Evolutionary conservation across 2,329 filamentous ascomycete genomes (phyloP).

Genomic region (Cladosporium sp.): DNA sequence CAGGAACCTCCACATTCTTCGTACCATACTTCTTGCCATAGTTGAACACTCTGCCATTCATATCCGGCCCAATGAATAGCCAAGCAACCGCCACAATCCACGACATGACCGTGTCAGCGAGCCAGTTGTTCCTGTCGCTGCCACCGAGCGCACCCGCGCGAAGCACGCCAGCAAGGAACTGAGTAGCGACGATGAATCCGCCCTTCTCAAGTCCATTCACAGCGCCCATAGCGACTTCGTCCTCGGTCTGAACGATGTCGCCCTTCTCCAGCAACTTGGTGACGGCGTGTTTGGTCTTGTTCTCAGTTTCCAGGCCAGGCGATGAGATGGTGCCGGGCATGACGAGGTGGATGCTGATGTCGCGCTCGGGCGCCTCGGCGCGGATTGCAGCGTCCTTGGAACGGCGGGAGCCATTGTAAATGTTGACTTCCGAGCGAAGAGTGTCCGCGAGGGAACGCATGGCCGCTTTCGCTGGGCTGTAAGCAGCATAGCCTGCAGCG

Average conservation of each 20-base stretch:
- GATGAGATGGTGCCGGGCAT: conserved; percentile 79
- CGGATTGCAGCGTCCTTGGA: conserved; percentile 13
- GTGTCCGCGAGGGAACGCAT: conserved; percentile 79
- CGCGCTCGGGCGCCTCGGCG: conserved; percentile 48
- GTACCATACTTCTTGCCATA: conserved; percentile 48
- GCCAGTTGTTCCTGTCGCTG: conserved; percentile 49
- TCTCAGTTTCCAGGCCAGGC: conserved; percentile 71
- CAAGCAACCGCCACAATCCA: conserved; percentile 53
- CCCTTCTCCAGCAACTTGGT: conserved; percentile 74
- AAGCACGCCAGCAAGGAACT: conserved; percentile 68
- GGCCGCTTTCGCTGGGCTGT: conserved; percentile 80
- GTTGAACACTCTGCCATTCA: conserved; percentile 53
- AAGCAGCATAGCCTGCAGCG: conserved; percentile 76
- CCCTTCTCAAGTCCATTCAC: conserved; percentile 75
- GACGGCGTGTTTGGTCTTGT: conserved; percentile 72
- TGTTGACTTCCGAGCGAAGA: conserved; percentile 73
- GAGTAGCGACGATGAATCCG: conserved; percentile 73
- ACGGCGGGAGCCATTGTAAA: conserved; percentile 68
- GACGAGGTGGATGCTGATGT: conserved; percentile 75
- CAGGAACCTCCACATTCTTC: conserved; percentile 5
- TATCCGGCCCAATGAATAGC: conserved; percentile 54
- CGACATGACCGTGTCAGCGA: conserved; percentile 52
- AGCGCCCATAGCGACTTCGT: conserved; percentile 67
- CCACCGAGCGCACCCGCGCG: conserved; percentile 54
- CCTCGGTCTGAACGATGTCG: conserved; percentile 75